Percentiles rank a stretch among this genome's conserved stretches.
Evolutionary conservation across 2,329 filamentous ascomycete species (phyloP).

Genomic region (Aspergillus pseudoviridinutans): DNA sequence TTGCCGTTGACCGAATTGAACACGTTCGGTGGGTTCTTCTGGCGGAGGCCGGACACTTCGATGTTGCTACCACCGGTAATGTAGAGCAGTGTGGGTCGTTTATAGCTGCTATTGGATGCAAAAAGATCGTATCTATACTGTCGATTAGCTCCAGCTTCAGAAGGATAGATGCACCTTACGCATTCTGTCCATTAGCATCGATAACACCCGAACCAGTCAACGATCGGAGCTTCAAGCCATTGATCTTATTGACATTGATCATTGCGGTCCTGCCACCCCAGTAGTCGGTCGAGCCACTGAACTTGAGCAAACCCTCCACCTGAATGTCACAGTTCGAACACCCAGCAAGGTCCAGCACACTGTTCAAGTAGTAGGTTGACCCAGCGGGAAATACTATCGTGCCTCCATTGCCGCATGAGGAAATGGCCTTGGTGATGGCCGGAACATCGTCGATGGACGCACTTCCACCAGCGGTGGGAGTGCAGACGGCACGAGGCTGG

Average conservation of each 20-base stretch:
- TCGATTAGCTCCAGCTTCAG: background rate
- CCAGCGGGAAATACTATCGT: conserved; percentile 43
- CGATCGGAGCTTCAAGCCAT: conserved; percentile 39
- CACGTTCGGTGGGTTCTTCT: conserved; percentile 45
- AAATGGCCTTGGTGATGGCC: conserved; percentile 42
- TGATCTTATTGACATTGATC: conserved; percentile 37
- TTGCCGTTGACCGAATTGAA: conserved; percentile 41
- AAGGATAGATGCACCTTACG: conserved; percentile 13
- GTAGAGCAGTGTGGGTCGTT: conserved; percentile 41
- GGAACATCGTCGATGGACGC: conserved; percentile 41
- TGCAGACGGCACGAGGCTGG: conserved; percentile 28
- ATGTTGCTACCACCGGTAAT: conserved; percentile 40
- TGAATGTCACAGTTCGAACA: conserved; percentile 46
- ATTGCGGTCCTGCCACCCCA: conserved; percentile 43
- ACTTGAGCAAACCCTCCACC: conserved; percentile 44
- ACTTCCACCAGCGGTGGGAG: conserved; percentile 26
- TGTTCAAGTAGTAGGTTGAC: conserved; percentile 42
- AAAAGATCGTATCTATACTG: conserved; percentile 35
- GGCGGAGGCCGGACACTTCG: conserved; percentile 33
- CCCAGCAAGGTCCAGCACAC: conserved; percentile 40
- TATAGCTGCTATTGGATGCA: conserved; percentile 35
- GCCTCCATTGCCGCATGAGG: conserved; percentile 41
- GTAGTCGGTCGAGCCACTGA: conserved; percentile 36
- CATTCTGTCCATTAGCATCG: conserved; percentile 46
- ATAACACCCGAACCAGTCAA: conserved; percentile 41